Percentiles rank a stretch among this genome's conserved stretches.
Evolutionary conservation across 768 basidiomycete genomes (phyloP).

Genomic region (Tulasnella sp.): DNA sequence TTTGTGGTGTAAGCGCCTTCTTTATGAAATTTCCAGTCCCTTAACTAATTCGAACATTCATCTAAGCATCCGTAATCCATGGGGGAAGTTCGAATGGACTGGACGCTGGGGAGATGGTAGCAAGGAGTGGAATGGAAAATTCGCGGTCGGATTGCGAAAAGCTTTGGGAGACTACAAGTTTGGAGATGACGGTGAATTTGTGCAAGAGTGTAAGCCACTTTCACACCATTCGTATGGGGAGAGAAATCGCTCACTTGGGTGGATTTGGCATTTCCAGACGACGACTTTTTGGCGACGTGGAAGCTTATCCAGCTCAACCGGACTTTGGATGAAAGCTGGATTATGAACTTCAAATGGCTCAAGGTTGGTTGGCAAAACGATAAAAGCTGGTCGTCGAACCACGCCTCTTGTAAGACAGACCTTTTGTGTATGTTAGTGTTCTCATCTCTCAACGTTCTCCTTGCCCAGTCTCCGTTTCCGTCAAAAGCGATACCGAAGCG

Average conservation of each 20-base stretch:
- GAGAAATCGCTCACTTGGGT: neutral
- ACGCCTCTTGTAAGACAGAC: conserved; percentile 46
- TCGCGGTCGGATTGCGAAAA: neutral
- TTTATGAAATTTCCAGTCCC: neutral
- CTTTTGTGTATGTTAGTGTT: conserved; percentile 36
- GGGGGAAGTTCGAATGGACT: conserved; percentile 34
- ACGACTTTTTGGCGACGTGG: conserved; percentile 31
- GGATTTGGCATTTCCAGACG: conserved; percentile 2
- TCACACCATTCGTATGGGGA: neutral
- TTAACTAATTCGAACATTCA: conserved; percentile 23
- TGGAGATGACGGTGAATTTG: conserved; percentile 16
- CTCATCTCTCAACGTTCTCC: neutral
- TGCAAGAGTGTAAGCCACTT: conserved; percentile 7
- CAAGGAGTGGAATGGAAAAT: conserved; percentile 11
- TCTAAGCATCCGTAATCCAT: conserved; percentile 43
- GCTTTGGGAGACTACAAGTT: conserved; percentile 22
- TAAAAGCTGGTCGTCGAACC: conserved; percentile 47
- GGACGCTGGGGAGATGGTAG: conserved; percentile 17
- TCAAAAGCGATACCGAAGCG: conserved; percentile 37
- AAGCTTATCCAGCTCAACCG: conserved; percentile 40
- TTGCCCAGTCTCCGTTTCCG: conserved; percentile 39
- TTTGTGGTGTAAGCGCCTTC: conserved; percentile 33
- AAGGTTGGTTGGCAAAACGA: conserved; percentile 35
- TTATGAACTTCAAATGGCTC: conserved; percentile 44
- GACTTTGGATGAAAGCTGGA: conserved; percentile 43